These are phyloP conservation scores for Paraphaeosphaeria minitans DNA, from an alignment of 2,329 filamentous ascomycete genomes.

Conservation along the genomic window DNA sequence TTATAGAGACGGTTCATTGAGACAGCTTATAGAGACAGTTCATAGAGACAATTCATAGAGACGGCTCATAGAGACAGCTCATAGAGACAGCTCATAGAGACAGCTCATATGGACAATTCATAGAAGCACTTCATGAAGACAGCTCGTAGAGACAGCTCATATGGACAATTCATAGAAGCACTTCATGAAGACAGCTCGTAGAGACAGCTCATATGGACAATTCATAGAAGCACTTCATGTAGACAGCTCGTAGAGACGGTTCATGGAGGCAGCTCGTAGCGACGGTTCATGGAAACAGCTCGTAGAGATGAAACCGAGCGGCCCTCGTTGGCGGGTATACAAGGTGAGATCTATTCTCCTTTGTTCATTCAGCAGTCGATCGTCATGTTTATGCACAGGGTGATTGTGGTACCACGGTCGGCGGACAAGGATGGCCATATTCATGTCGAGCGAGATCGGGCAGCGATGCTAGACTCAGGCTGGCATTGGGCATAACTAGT, in stretches of 20 bases:
- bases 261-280: constrained; percentile 56
- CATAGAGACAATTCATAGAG: constrained; percentile 46
- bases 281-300: constrained; percentile 50
- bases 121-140: constrained; percentile 47
- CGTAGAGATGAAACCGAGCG: constrained; percentile 56
- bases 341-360: constrained; percentile 51
- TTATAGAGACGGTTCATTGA: constrained; percentile 55
- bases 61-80: constrained; percentile 52
- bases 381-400: background rate
- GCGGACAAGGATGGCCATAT: background rate
- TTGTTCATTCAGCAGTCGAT: background rate
- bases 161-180: constrained; percentile 55
- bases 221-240: constrained; percentile 50
- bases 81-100: constrained; percentile 55
- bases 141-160: constrained; percentile 50
- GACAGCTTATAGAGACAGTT: constrained; percentile 50
- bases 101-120: constrained; percentile 51
- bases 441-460: background rate
- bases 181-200: constrained; percentile 56
- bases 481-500: constrained; percentile 5
- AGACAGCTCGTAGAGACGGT: constrained; percentile 55
- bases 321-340: constrained; percentile 67
- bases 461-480: constrained; percentile 1
- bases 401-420: background rate
- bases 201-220: constrained; percentile 38